Conservation (phyloP, 192 early-diverging fungal species). For the Linnemannia exigua region DNA sequence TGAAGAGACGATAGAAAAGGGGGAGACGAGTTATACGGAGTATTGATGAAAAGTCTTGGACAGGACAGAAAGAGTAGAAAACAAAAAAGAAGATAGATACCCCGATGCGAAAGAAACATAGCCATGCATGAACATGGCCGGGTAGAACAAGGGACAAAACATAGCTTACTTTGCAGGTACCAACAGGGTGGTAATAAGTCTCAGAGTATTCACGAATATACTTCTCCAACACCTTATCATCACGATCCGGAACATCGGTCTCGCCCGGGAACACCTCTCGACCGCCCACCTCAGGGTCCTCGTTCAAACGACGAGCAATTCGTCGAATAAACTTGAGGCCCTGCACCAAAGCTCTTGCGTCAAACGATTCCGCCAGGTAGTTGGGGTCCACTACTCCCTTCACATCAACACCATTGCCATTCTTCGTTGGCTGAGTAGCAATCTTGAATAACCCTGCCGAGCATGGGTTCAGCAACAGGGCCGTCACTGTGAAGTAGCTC, state of each 20-base stretch:
- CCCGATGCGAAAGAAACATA: no score
- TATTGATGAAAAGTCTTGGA: no score
- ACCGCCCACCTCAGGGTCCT: slow-evolving; percentile 36
- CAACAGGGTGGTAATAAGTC: slow-evolving; percentile 41
- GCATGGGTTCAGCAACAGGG: slow-evolving; percentile 35
- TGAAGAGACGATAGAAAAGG: no score
- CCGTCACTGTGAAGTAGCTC: slow-evolving; percentile 33
- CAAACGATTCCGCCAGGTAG: slow-evolving; percentile 33
- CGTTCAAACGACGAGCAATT: slow-evolving; percentile 16
- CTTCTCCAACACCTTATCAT: slow-evolving; percentile 19
- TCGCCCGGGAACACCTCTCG: slow-evolving; percentile 40
- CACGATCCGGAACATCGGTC: slow-evolving; percentile 14
- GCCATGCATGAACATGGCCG: no score
- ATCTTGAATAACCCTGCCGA: slow-evolving; percentile 40
- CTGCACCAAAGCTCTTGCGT: slow-evolving; percentile 34
- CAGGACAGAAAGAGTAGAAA: no score
- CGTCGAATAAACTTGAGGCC: slow-evolving; percentile 36
- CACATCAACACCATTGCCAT: not conserved
- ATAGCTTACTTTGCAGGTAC: slow-evolving; percentile 22
- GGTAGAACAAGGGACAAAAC: not conserved
- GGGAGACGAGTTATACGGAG: no score
- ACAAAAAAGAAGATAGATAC: not conserved
- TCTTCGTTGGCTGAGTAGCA: not conserved
- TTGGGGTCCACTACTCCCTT: slow-evolving; percentile 43
- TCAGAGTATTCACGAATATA: slow-evolving; percentile 19